phyloP scores from a whole-genome alignment of 2,329 filamentous ascomycete genomes.

The Ramularia endophylla region DNA sequence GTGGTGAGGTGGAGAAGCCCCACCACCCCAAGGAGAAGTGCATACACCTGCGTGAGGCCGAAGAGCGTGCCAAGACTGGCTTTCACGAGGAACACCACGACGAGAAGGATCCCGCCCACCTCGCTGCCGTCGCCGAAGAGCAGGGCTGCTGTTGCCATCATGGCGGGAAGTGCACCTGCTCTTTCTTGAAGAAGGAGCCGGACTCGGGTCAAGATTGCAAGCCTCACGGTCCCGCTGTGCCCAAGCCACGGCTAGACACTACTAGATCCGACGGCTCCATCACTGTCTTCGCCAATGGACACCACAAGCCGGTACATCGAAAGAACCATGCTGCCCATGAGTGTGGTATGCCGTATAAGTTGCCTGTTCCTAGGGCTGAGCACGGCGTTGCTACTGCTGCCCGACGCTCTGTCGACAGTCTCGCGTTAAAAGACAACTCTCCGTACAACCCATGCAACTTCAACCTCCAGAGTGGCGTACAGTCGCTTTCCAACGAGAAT shows the following conservation, averaged over 20 bases:
- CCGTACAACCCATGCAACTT: constrained; percentile 6
- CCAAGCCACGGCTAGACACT: constrained; percentile 52
- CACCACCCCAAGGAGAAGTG: constrained; percentile 50
- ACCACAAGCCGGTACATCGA: constrained; percentile 59
- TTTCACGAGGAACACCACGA: constrained; percentile 18
- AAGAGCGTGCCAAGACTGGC: constrained; percentile 29
- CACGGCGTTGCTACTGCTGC: constrained; percentile 38
- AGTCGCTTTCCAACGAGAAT: constrained; percentile 12
- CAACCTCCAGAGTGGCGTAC: constrained; percentile 1
- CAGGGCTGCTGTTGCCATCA: constrained; percentile 50
- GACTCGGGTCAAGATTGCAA: constrained; percentile 20
- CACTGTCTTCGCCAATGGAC: constrained; percentile 57
- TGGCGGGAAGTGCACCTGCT: constrained; percentile 55
- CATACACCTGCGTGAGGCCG: constrained; percentile 36
- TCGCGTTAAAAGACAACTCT: constrained; percentile 32
- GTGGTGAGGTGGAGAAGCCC: constrained; percentile 71
- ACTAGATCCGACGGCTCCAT: constrained; percentile 55
- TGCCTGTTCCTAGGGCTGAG: constrained; percentile 53
- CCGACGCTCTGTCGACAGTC: constrained; percentile 48
- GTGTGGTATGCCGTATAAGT: constrained; percentile 57
- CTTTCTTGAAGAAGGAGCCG: constrained; percentile 50
- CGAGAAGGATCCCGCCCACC: constrained; percentile 23
- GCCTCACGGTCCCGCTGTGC: constrained; percentile 38
- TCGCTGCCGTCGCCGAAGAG: constrained; percentile 32
- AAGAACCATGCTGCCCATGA: constrained; percentile 60